A percentile compares a stretch with the other conserved stretches of the same genome.
phyloP scores from a whole-genome alignment of 768 basidiomycete genomes.

The Suillus decipiens region DNA sequence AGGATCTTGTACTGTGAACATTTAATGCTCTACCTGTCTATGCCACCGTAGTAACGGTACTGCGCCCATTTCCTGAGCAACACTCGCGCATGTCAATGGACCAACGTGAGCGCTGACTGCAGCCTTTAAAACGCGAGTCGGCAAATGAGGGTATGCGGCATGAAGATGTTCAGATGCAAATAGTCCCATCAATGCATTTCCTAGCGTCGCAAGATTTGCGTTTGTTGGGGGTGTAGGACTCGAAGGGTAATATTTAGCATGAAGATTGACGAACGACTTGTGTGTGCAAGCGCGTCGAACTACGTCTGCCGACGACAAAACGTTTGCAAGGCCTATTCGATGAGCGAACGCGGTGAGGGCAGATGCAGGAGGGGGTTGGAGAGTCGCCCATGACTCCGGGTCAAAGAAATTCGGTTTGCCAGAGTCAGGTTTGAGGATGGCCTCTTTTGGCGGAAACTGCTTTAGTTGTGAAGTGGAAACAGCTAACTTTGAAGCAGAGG shows the following conservation, averaged over 20 bases:
- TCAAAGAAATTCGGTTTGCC: slow-evolving; percentile 51
- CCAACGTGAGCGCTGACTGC: slow-evolving; percentile 93
- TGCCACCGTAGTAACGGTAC: slow-evolving; percentile 80
- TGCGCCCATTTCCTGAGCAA: slow-evolving; percentile 86
- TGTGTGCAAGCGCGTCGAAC: slow-evolving; percentile 82
- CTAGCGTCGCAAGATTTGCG: slow-evolving; percentile 70
- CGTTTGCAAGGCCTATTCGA: slow-evolving; percentile 66
- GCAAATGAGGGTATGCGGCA: slow-evolving; percentile 83
- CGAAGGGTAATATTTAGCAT: slow-evolving; percentile 57
- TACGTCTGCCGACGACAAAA: slow-evolving; percentile 53
- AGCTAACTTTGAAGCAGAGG: slow-evolving; percentile 51
- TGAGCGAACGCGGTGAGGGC: slow-evolving; percentile 77
- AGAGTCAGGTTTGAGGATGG: slow-evolving; percentile 36
- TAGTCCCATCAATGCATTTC: slow-evolving; percentile 88
- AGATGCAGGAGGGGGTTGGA: slow-evolving; percentile 71
- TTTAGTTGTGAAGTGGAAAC: slow-evolving; percentile 56
- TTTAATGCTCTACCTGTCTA: slow-evolving; percentile 49
- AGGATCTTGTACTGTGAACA: not conserved
- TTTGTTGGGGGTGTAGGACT: slow-evolving; percentile 64
- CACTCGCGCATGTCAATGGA: slow-evolving; percentile 74
- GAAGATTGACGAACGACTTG: slow-evolving; percentile 60
- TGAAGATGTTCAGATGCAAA: slow-evolving; percentile 86
- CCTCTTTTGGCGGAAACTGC: slow-evolving; percentile 64
- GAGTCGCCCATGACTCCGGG: slow-evolving; percentile 65
- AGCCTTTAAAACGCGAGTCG: slow-evolving; percentile 88